Evolutionary conservation across 2,329 filamentous ascomycete genomes (phyloP), one percentile per base, ranked within the genome.

Genomic region (Falciphora oryzae): DNA sequence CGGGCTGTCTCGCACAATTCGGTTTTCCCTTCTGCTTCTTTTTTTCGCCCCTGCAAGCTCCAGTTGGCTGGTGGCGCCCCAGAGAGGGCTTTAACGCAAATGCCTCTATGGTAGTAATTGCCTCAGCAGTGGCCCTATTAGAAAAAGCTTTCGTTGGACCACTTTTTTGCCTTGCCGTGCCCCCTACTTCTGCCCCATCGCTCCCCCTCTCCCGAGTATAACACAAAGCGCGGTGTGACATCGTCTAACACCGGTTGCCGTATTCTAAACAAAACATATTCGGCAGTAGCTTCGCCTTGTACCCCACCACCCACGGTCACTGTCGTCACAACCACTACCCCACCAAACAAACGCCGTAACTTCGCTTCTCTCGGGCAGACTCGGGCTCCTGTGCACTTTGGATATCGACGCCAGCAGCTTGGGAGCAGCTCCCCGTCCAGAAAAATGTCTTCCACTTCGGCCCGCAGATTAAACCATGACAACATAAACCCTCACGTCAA

Each of bases 401-500:
- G 44, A 53, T 53, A 53, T 53, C 22, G 44, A 53, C 44, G 44
- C 44, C 44, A 53, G 44, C 44, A n/a, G 44, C 44, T 53, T 11
- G 44, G 18, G 44, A 53, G 22, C 18, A 53, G 44, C 44, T 10
- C n/a, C 44, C 22, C n/a, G 44, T 50, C 50, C 50, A 69, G 74
- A 70, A 75, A 67, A 68, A 77, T 75, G 73, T 76, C 75, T 67
- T 73, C 77, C 69, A 73, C 71, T 62, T 71, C 74, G 64, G 70
- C 68, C 68, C 75, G 77, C 70, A 75, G 80, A 68, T 83, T 99
- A 71, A 90, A 84, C 72, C 82, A 91, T 73, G 83, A 92, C 77
- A 97, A 95, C 81, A 96, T 99, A 83, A 99, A 98, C 81, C 91
- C 87, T 62, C 85, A 95, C 76, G 86, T 98, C 69, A 88, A 89